Base-by-base conservation (phyloP, 2,329 filamentous ascomycete genomes). In the Grosmannia clavigera region DNA sequence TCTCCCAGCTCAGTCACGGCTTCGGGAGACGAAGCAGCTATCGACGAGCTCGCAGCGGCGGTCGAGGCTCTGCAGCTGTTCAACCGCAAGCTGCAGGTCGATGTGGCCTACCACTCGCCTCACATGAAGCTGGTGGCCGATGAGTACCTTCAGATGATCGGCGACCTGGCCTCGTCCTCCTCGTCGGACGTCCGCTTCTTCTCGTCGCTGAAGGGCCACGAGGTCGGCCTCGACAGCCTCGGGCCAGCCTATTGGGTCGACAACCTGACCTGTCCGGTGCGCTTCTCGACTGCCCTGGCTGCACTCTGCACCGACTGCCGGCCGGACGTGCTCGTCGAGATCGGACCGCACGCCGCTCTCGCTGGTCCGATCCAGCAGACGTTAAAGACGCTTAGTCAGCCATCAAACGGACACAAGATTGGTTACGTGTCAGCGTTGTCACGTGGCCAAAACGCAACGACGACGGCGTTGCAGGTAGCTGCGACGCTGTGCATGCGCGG, bases 21-120 rank as follows among this genome's bases (percentile, higher is more conserved):
- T 0, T 80, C 79, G 0, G 80, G 80, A 14, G 75, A 78, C 51
- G 70, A 73, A 46, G 66, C 68, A 1, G 74, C 72, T 3, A 69
- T 82, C 5, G 73, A 76, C 7, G 69, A 74, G 62, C 7, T 31
- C 5, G 31, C 31, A 5, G 31, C 7, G 31, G 68, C 81, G 11
- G 72, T 71, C 60, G 68, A 65, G 38, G 58, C 71, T 12, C 72
- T 76, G 19, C 71, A 78, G 55, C 69, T 72, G 38, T 81, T 82
- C 65, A 75, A 76, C 57, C 73, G 57, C 58, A 31, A 57, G 31
- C 22, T 63, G 33, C 72, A 73, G 4, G 76, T 81, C 3, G 75
- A 78, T 14, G 74, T 76, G 12, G 79, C 79, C 0, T 82, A 81
- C 48, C 80, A 82, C 65, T 82, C 79, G 0, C 71, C 75, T 38